Conservation (phyloP, 2,329 filamentous ascomycete species). For the Fusarium newnesense region DNA sequence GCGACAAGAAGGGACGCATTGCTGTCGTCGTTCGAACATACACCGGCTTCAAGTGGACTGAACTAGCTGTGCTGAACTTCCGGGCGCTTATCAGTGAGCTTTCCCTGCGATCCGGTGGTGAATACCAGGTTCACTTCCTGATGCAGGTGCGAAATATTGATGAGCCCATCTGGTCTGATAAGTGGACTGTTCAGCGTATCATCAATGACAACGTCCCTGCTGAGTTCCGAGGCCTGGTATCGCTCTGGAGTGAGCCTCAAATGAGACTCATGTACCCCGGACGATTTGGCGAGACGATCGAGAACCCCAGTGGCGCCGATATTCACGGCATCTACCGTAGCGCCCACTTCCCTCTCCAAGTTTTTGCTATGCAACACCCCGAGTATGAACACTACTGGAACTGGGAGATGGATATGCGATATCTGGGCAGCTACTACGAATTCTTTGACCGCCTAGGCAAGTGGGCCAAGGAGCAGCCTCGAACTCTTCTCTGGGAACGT, state of each 20-base stretch:
- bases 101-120: constrained; percentile 79
- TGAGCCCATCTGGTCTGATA: constrained; percentile 83
- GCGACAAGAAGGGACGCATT: constrained; percentile 66
- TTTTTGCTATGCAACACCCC: constrained; percentile 71
- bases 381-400: constrained; percentile 77
- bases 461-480: constrained; percentile 75
- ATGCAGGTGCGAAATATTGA: constrained; percentile 86
- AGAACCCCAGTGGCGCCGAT: constrained; percentile 65
- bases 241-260: constrained; percentile 85
- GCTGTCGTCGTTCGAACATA: constrained; percentile 85
- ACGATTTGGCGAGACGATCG: constrained; percentile 75
- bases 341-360: constrained; percentile 70
- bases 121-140: constrained; percentile 85
- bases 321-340: constrained; percentile 77
- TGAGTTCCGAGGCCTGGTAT: constrained; percentile 84
- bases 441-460: constrained; percentile 73
- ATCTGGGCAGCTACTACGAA: constrained; percentile 75
- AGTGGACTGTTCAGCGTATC: constrained; percentile 76
- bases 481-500: constrained; percentile 81
- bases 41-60: constrained; percentile 80
- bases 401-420: constrained; percentile 76
- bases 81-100: constrained; percentile 84
- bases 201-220: constrained; percentile 72
- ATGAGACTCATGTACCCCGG: constrained; percentile 82
- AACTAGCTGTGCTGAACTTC: constrained; percentile 81